These are phyloP conservation scores for Coemansia sp. DNA, from an alignment of 192 early-diverging fungal species.

Conservation along the genomic window DNA sequence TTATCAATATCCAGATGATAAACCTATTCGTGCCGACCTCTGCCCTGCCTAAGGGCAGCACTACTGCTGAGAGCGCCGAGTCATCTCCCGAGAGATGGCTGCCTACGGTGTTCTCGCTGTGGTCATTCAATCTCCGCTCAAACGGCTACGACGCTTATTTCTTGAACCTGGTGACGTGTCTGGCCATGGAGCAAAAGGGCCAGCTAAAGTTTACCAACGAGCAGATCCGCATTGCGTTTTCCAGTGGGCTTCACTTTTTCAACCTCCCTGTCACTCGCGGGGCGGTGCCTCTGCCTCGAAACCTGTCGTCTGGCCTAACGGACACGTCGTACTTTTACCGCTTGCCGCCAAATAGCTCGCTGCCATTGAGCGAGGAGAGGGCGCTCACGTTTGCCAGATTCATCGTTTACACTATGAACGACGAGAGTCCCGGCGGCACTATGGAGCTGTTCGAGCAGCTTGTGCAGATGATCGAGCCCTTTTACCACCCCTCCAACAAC, in stretches of 20 bases:
- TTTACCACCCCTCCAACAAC: conserved; percentile 91
- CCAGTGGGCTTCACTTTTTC: conserved; percentile 53
- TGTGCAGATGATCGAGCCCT: conserved; percentile 86
- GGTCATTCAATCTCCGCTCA: conserved; percentile 70
- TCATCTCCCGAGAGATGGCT: conserved; percentile 65
- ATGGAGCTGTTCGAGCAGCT: conserved; percentile 69
- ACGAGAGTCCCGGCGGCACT: conserved; percentile 57
- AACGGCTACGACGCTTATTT: conserved; percentile 70
- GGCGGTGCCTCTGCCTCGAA: conserved; percentile 23
- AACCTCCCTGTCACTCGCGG: conserved; percentile 40
- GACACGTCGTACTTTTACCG: conserved; percentile 44
- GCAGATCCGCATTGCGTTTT: conserved; percentile 53
- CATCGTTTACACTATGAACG: conserved; percentile 76
- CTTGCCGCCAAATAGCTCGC: conserved; percentile 25
- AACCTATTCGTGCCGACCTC: conserved; percentile 72
- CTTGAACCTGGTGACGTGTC: conserved; percentile 68
- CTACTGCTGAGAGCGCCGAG: conserved; percentile 19
- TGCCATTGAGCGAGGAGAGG: conserved; percentile 49
- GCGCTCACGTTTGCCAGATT: conserved; percentile 69
- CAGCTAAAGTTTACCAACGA: conserved; percentile 34
- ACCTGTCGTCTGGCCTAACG: conserved; percentile 16
- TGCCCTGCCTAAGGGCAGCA: neutral
- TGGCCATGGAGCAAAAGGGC: conserved; percentile 60
- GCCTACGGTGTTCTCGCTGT: conserved; percentile 82
- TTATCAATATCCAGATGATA: conserved; percentile 62